Percentiles rank a stretch among this genome's conserved stretches.
These are phyloP conservation scores for Aotearoamyces nothofagi DNA, from an alignment of 2,329 filamentous ascomycete genomes.

Conservation along the genomic window DNA sequence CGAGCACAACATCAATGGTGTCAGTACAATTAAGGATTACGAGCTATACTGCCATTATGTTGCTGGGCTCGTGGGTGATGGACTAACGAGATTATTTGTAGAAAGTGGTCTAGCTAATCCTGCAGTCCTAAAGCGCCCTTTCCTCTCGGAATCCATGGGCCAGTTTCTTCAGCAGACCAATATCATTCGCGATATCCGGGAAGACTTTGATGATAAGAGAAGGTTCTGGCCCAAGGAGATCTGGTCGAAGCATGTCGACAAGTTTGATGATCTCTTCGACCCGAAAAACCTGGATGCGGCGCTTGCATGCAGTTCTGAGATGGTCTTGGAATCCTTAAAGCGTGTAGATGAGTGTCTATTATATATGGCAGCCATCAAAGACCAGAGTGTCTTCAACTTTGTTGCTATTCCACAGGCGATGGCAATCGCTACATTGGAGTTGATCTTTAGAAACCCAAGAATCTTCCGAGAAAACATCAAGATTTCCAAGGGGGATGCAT, in stretches of 20 bases:
- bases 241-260: conserved; percentile 87
- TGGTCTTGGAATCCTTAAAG: conserved; percentile 80
- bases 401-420: conserved; percentile 92
- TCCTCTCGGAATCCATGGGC: conserved; percentile 89
- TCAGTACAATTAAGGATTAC: conserved; percentile 76
- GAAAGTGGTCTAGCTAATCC: conserved; percentile 76
- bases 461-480: conserved; percentile 85
- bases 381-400: conserved; percentile 99
- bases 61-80: conserved; percentile 94
- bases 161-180: conserved; percentile 97
- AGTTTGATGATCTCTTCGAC: conserved; percentile 82
- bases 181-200: conserved; percentile 89
- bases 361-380: conserved; percentile 87
- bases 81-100: conserved; percentile 80
- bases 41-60: conserved; percentile 98
- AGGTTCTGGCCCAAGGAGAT: conserved; percentile 94
- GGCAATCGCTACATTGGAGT: conserved; percentile 89
- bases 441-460: conserved; percentile 79
- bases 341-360: conserved; percentile 90
- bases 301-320: conserved; percentile 76
- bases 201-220: conserved; percentile 76
- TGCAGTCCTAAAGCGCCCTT: conserved; percentile 59
- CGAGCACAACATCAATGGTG: conserved; percentile 64
- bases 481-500: conserved; percentile 90
- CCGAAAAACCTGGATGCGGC: conserved; percentile 64